Evolutionary conservation across 371 early-diverging fungal genomes (phyloP), one percentile per base, ranked within the genome.

Genomic region (Blastocladiella emersonii): DNA sequence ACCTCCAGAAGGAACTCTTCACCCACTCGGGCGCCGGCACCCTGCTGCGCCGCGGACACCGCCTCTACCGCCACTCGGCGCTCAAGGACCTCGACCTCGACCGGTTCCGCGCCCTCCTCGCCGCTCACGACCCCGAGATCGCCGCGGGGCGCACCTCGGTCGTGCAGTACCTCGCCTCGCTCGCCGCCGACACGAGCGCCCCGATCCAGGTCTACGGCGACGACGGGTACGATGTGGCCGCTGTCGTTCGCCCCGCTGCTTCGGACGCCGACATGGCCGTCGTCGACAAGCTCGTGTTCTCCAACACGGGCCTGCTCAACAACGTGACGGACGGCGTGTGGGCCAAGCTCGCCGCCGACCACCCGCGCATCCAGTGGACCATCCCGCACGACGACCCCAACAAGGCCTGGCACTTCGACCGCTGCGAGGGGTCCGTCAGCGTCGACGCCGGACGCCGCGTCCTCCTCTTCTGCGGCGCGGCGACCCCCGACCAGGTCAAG

Each of bases 21-120:
- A 97, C 98, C 32, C 91, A 95, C 72, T 84, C 84, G 45, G 95
- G 98, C 37, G 91, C 98, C 23, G 95, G 95, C 37, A 97, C 98
- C 1, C 75, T 95, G 63, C 92, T 97, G 56, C 90, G 94, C 63
- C 89, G 95, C 57, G 98, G 95, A 25, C 85, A 92, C 81, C 83
- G 87, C 64, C 74, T 97, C 39, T 86, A 84, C 72, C 82, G 83
- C 66, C 80, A 84, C 67, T 75, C 79, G 57, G 69, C 76, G 25
- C 69, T 85, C 37, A 78, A 81, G 3, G 77, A 85, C 32, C 67
- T 89, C 8, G 92, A 97, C 71, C 74, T 81, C 65, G 91, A 91
- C 66, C 86, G 89, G 63, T 72, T 97, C 59, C 88, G 92, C 63
- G 81, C 78, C 49, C 81, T 94, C 57, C 77, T 95, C 69, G 78